Evolutionary conservation across 768 basidiomycete species (phyloP).

Genomic region (Lactifluus hygrophoroides): DNA sequence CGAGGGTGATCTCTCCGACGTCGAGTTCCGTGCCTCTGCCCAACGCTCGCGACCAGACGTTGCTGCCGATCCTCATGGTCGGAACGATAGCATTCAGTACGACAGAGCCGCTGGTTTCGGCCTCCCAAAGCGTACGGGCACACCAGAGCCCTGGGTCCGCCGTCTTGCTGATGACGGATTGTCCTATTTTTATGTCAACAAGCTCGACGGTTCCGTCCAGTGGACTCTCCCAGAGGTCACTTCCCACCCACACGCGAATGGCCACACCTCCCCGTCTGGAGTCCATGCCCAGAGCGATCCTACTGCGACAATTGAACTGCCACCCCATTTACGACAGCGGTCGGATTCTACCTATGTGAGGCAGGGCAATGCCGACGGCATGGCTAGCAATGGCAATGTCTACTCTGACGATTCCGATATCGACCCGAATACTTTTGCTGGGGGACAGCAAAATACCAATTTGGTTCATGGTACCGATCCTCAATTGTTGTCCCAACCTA

Average conservation of each 20-base stretch:
- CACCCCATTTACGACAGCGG: slow-evolving; percentile 22
- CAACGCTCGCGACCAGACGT: slow-evolving; percentile 43
- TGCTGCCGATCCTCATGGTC: slow-evolving; percentile 36
- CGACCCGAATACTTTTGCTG: slow-evolving; percentile 33
- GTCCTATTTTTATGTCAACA: slow-evolving; percentile 75
- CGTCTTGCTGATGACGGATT: slow-evolving; percentile 75
- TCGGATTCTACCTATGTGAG: slow-evolving; percentile 30
- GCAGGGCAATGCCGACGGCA: slow-evolving; percentile 26
- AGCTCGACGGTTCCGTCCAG: slow-evolving; percentile 51
- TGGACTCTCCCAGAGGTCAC: slow-evolving; percentile 57
- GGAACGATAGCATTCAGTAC: slow-evolving; percentile 6
- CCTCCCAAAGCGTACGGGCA: slow-evolving; percentile 45
- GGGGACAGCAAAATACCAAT: background rate
- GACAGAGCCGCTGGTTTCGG: slow-evolving; percentile 45
- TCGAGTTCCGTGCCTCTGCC: slow-evolving; percentile 52
- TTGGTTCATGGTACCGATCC: background rate
- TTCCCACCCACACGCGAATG: background rate
- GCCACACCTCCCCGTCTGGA: background rate
- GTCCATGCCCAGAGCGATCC: background rate
- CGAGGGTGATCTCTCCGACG: slow-evolving; percentile 56
- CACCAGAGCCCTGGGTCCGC: slow-evolving; percentile 77
- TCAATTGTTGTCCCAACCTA: background rate
- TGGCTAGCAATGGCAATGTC: slow-evolving; percentile 46
- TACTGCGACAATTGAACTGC: background rate
- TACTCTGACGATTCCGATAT: slow-evolving; percentile 78